Evolutionary conservation across 1,284 basidiomycete genomes (phyloP), one percentile per base, ranked within the genome.

Genomic region (Ceratobasidium papillatum): DNA sequence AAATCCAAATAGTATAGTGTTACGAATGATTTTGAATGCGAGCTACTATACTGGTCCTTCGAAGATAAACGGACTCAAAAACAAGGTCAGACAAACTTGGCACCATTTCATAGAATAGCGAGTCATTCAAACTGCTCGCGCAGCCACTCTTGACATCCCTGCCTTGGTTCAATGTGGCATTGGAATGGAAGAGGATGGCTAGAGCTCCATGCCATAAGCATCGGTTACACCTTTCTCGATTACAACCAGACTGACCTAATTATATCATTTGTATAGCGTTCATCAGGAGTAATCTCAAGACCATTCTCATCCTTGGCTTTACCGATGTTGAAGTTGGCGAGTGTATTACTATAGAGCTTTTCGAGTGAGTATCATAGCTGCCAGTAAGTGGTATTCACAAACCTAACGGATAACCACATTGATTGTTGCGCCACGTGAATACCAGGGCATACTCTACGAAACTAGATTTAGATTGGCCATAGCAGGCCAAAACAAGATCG

Each of bases 181-280:
- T 19, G 2, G 38, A 63, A 63, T 30, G 61, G 61, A 25, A 63
- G 22, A 11, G 61, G 61, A 25, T 63, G 61, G n/a, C 61, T 63
- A 63, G 32, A 45, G 3, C 12, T 30, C 3, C 11, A 51, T 4
- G 12, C 8, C 2, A 34, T 51, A 45, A 51, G 27, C 8, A 41
- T 66, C 1, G 22, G n/a, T 11, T 54, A 5, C 34, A 38, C 9
- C n/a, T 8, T 12, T 36, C 25, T 12, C 19, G 25, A 43, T 22
- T 34, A 7, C 4, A n/a, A 52, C 14, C 25, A 30, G 41, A 41
- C 56, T 43, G 27, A 69, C 56, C 68, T 71, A 27, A 71, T 71
- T 25, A 71, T 61, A 22, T 71, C 68, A n/a, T 61, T 71, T 22
- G 68, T 71, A 41, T 71, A 71, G 12, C 32, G 27, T 61, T 71